Base-by-base conservation (phyloP, 2,329 filamentous ascomycete species). In the Ceratocystis lukuohia region DNA sequence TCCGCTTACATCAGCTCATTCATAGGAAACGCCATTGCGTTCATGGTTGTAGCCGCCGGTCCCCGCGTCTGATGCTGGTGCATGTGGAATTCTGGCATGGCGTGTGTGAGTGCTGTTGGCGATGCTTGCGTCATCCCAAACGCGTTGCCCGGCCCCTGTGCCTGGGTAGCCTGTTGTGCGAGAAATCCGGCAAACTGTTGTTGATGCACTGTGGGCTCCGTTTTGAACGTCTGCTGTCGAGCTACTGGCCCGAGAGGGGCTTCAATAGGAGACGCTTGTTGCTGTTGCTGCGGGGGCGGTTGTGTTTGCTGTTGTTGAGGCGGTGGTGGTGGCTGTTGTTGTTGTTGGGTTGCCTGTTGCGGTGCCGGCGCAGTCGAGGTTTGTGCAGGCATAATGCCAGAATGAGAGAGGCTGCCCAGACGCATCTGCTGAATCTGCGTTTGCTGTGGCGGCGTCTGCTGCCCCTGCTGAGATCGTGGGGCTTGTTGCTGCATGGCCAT, bases 401-500 rank as follows among this genome's bases (percentile, higher is more conserved):
- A 17, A 25, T 53, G 46, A 2, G 62, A 53, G 28, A 53, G 33
- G 10, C 62, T 50, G 17, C 25, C 28, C 5, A 61, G 22, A 10
- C 61, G 65, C 20, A 66, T 59, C 6, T 64, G 66, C 25, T 64
- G 62, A 2, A 63, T 12, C n/a, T 59, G 53, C 5, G 56, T 5
- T 22, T 59, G 64, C n/a, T 46, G 62, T 25, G 61, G 62, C 25
- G 44, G 28, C 17, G 17, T 64, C 15, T 41, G 48, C 44, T 41
- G 63, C 6, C 5, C 22, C 45, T 44, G 64, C 25, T 61, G 64
- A 17, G 64, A 56, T 41, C 33, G 63, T 20, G 53, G 56, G 41
- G 33, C 44, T 37, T 67, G 66, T 56, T 67, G 66, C 44, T 68
- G 67, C 30, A 68, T 62, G 12, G 64, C n/a, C 20, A 68, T 48